Evolutionary conservation across 2,329 filamentous ascomycete species (phyloP).

Genomic region (Pyrenophora tritici-repentis): DNA sequence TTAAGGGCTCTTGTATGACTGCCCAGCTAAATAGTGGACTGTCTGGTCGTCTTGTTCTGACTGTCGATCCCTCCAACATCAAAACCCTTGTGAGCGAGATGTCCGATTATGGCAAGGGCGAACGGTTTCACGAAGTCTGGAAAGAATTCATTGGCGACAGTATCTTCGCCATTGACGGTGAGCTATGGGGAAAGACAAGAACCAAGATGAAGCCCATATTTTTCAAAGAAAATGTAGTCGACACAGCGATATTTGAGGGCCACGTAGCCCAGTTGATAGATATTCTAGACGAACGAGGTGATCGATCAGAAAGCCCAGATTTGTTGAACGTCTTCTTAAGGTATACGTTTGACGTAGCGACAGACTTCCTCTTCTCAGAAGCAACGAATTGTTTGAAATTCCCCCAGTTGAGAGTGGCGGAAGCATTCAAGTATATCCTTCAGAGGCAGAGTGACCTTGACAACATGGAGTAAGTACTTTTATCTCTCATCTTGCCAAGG

Average conservation of each 20-base stretch:
- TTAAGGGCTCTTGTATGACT: no score
- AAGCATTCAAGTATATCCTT: background rate
- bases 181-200: background rate
- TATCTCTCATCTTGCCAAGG: no score
- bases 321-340: background rate
- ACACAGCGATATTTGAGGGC: background rate
- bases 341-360: background rate
- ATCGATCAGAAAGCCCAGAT: background rate
- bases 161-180: background rate
- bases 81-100: background rate
- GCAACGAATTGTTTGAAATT: background rate
- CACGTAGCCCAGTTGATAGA: background rate
- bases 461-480: constrained; percentile 1
- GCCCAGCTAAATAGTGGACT: background rate
- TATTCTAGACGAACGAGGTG: background rate
- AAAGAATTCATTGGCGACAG: background rate
- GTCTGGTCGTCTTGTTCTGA: background rate
- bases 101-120: background rate
- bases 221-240: background rate
- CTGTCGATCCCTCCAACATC: background rate
- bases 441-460: background rate
- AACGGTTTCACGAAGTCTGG: background rate
- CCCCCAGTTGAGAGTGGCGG: background rate
- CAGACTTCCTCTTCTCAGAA: background rate
- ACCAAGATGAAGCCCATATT: constrained; percentile 1